Conservation (phyloP, 257 asterid genomes). For the Echium plantagineum region DNA sequence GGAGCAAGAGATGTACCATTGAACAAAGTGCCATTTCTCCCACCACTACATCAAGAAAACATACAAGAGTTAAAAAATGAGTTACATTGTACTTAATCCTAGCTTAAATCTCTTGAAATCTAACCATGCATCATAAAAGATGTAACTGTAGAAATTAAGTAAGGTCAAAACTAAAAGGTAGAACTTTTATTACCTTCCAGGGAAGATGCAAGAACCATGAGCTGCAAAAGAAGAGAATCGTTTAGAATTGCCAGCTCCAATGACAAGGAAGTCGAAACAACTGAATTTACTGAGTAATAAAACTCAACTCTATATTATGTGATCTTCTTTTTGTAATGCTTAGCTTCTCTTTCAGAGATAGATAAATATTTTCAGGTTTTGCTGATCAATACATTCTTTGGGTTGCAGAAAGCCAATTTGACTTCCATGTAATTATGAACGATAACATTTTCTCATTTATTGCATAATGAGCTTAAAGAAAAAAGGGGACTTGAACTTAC, state of each 20-base stretch:
- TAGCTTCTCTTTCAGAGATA: too few species aligned
- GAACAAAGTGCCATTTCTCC: slow-evolving; percentile 47
- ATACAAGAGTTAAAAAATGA: slow-evolving; percentile 4
- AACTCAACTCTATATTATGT: not conserved
- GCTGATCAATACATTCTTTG: too few species aligned
- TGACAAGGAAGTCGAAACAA: not conserved
- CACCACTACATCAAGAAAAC: slow-evolving; percentile 35
- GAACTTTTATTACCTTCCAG: slow-evolving; percentile 65
- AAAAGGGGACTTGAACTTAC: slow-evolving; percentile 26
- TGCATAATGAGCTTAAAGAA: not conserved
- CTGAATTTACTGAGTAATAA: not conserved
- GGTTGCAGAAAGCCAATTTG: too few species aligned
- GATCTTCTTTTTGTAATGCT: too few species aligned
- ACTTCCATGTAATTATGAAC: too few species aligned
- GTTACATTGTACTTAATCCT: not conserved
- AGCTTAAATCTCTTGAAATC: too few species aligned
- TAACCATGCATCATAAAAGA: not conserved
- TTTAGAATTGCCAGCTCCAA: not conserved
- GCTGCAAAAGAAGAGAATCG: slow-evolving; percentile 37
- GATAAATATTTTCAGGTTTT: too few species aligned
- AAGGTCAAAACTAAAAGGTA: not conserved
- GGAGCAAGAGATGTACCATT: slow-evolving; percentile 64
- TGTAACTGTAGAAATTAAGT: not conserved
- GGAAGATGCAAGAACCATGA: slow-evolving; percentile 58
- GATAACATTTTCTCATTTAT: too few species aligned